phyloP scores from a whole-genome alignment of 768 basidiomycete genomes.

The Lactarius vividus region DNA sequence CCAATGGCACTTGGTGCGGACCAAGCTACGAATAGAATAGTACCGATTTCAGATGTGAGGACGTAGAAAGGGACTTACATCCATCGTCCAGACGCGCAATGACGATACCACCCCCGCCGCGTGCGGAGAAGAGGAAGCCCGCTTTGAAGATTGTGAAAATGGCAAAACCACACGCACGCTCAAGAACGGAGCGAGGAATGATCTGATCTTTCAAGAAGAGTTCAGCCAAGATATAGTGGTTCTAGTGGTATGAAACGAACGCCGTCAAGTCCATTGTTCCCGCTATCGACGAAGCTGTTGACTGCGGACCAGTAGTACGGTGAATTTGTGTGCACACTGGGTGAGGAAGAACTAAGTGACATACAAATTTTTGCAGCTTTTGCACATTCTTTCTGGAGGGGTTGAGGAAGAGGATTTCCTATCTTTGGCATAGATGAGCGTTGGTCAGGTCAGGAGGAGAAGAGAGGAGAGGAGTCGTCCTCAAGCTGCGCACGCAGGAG shows the following conservation, averaged over 20 bases:
- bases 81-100: constrained; percentile 83
- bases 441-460: background rate
- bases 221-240: background rate
- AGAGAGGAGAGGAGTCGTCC: background rate
- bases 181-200: constrained; percentile 53
- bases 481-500: background rate
- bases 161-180: constrained; percentile 74
- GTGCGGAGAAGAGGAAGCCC: constrained; percentile 64
- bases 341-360: constrained; percentile 30
- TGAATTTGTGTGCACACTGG: constrained; percentile 1
- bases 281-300: constrained; percentile 76
- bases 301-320: constrained; percentile 44
- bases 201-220: constrained; percentile 37
- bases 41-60: background rate
- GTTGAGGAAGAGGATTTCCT: constrained; percentile 50
- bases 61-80: constrained; percentile 47
- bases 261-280: constrained; percentile 83
- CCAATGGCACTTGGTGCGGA: constrained; percentile 94
- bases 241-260: constrained; percentile 36
- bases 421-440: constrained; percentile 35
- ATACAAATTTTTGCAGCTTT: constrained; percentile 87
- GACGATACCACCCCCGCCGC: constrained; percentile 85
- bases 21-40: constrained; percentile 59
- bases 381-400: constrained; percentile 76
- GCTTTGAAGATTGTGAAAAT: constrained; percentile 85